Base-by-base conservation (phyloP, 2,329 filamentous ascomycete species). In the Colletotrichum musae region DNA sequence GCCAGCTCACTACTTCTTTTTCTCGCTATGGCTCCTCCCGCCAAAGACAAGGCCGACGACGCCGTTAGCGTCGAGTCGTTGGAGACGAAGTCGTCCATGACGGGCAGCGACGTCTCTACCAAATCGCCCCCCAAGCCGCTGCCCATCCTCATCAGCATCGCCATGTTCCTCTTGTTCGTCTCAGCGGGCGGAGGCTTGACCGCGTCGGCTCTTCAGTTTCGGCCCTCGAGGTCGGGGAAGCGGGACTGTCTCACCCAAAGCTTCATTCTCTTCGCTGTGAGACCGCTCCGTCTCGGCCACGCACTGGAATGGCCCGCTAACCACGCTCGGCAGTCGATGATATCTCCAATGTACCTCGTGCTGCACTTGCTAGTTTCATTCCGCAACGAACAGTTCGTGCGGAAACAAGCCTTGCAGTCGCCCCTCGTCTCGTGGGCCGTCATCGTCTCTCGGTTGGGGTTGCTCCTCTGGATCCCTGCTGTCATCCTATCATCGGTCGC, bases 361-460 rank as follows among this genome's bases (percentile, higher is more conserved):
- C 68, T 79, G 4, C 76, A 81, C 53, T 13, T 77, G n/a, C 57
- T 75, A 10, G 76, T 78, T 0, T 73, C 78, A 1, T 71, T 69
- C 18, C 72, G 71, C 3, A 73, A 74, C 10, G 70, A 74, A 39
- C 58, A 69, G 9, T 72, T 76, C 47, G 59, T 72, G 28, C 73
- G 73, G 15, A 59, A 67, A 2, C 74, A 74, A 9, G 64, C 73
- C 2, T 70, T 75, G 13, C 74, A 75, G n/a, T 74, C 77, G 18
- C 75, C 75, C 6, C 71, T 80, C 7, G 77, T 80, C 43, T 75
- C 78, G 7, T 76, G 73, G 65, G 72, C 75, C 39, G 68, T 75
- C 51, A 73, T 80, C 26, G 60, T 77, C 4, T 75, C 76, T 0
- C 74, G 77, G 0, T 72, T 78, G 16, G 74, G 74, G 0, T 53